Conservation (phyloP, 1,284 basidiomycete species). For the Wallemia hederae region DNA sequence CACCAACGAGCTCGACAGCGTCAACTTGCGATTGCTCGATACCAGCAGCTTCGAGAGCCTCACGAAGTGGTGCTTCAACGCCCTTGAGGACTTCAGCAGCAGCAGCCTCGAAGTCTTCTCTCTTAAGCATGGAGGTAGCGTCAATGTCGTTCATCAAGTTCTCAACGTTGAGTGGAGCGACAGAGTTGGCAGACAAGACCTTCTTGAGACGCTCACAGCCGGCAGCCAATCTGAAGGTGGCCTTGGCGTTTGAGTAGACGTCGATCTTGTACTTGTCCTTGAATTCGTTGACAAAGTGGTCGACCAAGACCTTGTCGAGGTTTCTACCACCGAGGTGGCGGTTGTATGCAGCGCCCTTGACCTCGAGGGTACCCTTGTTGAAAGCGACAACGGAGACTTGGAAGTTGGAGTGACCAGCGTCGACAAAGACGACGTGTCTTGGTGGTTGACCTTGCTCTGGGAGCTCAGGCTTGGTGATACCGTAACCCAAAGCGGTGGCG, state of each 20-base stretch:
- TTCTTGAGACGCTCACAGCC: constrained; percentile 48
- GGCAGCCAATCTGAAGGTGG: constrained; percentile 54
- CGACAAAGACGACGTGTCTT: constrained; percentile 63
- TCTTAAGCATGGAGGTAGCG: constrained; percentile 28
- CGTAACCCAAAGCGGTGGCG: constrained; percentile 71
- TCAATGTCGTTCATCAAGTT: constrained; percentile 74
- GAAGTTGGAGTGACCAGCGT: constrained; percentile 67
- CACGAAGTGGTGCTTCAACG: constrained; percentile 26
- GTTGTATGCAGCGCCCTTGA: constrained; percentile 65
- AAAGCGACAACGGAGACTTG: constrained; percentile 62
- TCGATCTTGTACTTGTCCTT: constrained; percentile 83
- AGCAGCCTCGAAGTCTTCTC: constrained; percentile 31
- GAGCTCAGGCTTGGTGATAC: constrained; percentile 83
- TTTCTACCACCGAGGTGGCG: constrained; percentile 73
- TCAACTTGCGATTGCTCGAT: constrained; percentile 30
- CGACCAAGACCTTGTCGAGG: constrained; percentile 60
- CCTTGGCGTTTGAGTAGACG: constrained; percentile 63
- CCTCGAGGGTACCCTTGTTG: constrained; percentile 60
- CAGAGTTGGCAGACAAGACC: constrained; percentile 48
- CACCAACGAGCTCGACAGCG: constrained; percentile 36
- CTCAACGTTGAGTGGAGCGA: constrained; percentile 65
- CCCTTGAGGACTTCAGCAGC: constrained; percentile 24
- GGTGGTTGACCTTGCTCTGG: constrained; percentile 46
- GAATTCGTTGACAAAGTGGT: constrained; percentile 68
- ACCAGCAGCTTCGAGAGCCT: constrained; percentile 28